Conservation (phyloP, 2,329 filamentous ascomycete genomes). For the Metarhizium guizhouense region DNA sequence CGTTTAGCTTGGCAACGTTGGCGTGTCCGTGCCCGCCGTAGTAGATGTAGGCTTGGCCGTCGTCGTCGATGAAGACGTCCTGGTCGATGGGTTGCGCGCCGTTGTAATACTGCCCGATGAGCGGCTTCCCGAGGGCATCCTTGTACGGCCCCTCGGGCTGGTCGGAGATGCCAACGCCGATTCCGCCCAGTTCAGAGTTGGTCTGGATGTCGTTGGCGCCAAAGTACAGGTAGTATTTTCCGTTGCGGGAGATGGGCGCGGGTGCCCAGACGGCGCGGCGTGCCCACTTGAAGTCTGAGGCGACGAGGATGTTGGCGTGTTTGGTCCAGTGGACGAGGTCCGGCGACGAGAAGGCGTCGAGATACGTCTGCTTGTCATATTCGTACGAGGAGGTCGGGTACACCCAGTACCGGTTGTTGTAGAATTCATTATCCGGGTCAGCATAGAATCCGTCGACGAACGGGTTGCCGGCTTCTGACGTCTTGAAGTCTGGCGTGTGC, state of each 20-base stretch:
- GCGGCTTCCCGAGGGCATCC: conserved; percentile 23
- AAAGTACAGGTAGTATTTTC: conserved; percentile 41
- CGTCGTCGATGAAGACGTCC: conserved; percentile 31
- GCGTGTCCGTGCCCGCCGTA: conserved; percentile 28
- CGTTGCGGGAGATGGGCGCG: conserved; percentile 31
- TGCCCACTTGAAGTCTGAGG: conserved; percentile 28
- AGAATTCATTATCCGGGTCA: conserved; percentile 39
- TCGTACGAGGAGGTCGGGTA: conserved; percentile 35
- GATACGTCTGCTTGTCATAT: conserved; percentile 38
- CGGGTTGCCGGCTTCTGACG: conserved; percentile 35
- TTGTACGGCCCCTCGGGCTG: conserved; percentile 25
- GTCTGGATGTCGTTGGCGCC: conserved; percentile 37
- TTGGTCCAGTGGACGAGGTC: conserved; percentile 41
- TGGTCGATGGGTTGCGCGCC: conserved; percentile 37
- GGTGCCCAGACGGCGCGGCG: conserved; percentile 38
- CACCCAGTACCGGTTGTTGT: conserved; percentile 36
- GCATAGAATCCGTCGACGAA: conserved; percentile 41
- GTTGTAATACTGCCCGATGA: conserved; percentile 29
- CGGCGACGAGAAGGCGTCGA: conserved; percentile 40
- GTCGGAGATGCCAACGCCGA: conserved; percentile 26
- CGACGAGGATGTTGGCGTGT: conserved; percentile 31
- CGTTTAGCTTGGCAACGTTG: conserved; percentile 32
- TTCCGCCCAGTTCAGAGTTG: conserved; percentile 27
- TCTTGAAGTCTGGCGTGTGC: conserved; percentile 24
- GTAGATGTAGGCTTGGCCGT: conserved; percentile 33